Evolutionary conservation across 2,329 filamentous ascomycete genomes (phyloP).

Genomic region (Canariomyces notabilis): DNA sequence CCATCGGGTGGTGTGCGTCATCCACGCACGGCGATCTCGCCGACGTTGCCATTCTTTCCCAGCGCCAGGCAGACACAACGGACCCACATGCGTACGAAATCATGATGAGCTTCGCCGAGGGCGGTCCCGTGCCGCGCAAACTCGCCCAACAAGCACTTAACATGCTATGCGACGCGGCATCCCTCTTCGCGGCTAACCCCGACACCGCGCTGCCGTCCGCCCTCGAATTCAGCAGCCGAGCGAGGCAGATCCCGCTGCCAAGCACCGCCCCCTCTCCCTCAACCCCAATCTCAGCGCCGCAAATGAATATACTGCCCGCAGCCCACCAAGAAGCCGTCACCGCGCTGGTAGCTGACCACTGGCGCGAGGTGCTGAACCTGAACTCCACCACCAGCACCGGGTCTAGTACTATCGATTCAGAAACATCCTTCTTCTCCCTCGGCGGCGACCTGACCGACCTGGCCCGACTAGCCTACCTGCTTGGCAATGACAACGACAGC

Average conservation of each 20-base stretch:
- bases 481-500: constrained; percentile 6
- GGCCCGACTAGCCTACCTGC: constrained; percentile 19
- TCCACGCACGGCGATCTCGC: constrained; percentile 19
- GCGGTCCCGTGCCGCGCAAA: constrained; percentile 15
- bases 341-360: constrained; percentile 10
- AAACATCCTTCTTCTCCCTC: constrained; percentile 21
- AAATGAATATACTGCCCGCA: too few relatives aligned
- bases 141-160: constrained; percentile 20
- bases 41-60: constrained; percentile 21
- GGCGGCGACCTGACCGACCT: constrained; percentile 32
- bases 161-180: constrained; percentile 19
- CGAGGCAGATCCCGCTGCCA: constrained; percentile 12
- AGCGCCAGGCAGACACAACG: background rate
- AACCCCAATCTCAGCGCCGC: too few relatives aligned
- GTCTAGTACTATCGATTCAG: background rate
- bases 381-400: background rate
- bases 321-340: constrained; percentile 7
- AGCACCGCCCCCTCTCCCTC: too few relatives aligned
- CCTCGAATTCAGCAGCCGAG: background rate
- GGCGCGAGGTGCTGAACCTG: constrained; percentile 16
- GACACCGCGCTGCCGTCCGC: constrained; percentile 8
- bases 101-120: constrained; percentile 21
- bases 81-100: constrained; percentile 19
- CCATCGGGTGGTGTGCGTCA: constrained; percentile 20
- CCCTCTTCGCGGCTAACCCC: constrained; percentile 16